phyloP scores from a whole-genome alignment of 768 basidiomycete species.

The Tricholoma sp. region DNA sequence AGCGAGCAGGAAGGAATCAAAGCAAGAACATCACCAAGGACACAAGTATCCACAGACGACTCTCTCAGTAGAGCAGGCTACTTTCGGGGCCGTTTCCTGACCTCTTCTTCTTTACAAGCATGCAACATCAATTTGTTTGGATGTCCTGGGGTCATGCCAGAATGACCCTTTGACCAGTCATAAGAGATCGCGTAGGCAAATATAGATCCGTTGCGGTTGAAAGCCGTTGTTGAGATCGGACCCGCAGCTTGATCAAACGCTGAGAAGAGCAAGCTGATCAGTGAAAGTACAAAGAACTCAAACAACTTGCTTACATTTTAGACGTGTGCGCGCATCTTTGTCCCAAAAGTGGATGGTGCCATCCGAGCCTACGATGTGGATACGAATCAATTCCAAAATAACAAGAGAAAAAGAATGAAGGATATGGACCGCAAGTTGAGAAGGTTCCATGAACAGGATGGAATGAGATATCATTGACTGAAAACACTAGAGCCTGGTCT shows the following conservation, averaged over 20 bases:
- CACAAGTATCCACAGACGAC: background rate
- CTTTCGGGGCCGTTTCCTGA: conserved; percentile 47
- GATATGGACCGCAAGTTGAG: conserved; percentile 61
- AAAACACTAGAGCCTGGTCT: conserved; percentile 67
- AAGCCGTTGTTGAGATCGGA: conserved; percentile 73
- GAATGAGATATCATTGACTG: conserved; percentile 85
- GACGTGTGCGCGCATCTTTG: conserved; percentile 84
- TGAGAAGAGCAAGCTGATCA: background rate
- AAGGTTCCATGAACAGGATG: conserved; percentile 84
- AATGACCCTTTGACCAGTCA: conserved; percentile 89
- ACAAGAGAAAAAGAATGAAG: conserved; percentile 15
- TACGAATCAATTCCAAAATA: conserved; percentile 11
- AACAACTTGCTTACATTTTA: conserved; percentile 62
- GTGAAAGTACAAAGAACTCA: background rate
- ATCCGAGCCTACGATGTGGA: conserved; percentile 53
- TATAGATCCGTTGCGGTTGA: conserved; percentile 82
- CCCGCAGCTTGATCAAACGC: conserved; percentile 58
- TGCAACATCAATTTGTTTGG: conserved; percentile 81
- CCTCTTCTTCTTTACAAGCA: conserved; percentile 79
- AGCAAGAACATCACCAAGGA: background rate
- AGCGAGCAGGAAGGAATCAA: background rate
- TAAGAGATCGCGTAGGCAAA: conserved; percentile 91
- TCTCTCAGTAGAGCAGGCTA: background rate
- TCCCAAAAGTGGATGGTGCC: conserved; percentile 94
- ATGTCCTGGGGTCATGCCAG: conserved; percentile 64